Evolutionary conservation across 2,329 filamentous ascomycete genomes (phyloP), one percentile per base, ranked within the genome.

Genomic region (Ophiostoma australiae): DNA sequence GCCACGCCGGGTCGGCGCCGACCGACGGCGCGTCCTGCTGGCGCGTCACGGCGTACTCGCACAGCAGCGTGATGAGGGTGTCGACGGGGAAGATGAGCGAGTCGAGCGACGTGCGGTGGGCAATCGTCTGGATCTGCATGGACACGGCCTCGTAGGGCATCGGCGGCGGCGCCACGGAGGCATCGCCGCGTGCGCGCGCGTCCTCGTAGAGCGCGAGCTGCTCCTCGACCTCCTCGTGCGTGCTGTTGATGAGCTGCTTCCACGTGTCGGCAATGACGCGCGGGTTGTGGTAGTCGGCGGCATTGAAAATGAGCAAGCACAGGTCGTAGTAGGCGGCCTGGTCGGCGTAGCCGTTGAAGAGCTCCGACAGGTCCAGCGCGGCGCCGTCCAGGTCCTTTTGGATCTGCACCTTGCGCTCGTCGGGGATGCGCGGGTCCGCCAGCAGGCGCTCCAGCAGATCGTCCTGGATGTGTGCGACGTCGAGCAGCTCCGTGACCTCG

Each of bases 321-420:
- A 99, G 87, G 78, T 98, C 95, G 81, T 93, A 94, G 84, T 99
- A 99, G 68, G 75, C 76, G 1, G 93, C 95, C 77, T 92, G 90
- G 77, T 97, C 94, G 70, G 94, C 93, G 76, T 93, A 99, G 74
- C 89, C 84, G 78, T 98, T 97, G 82, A 93, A 99, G n/a, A 99
- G 88, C 89, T 89, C 88, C 73, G 90, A 92, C 48, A 98, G 83
- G 72, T 87, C 85, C 75, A 91, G 85, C 68, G 98, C 91, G 67
- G 88, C 86, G n/a, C 92, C 91, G 78, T 97, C 89, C 52, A 97
- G 86, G 41, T 87, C 84, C 65, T 84, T 79, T 72, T 91, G 80
- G 33, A 97, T 87, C 71, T 90, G 86, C 0, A 82, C 80, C 76
- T 87, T 88, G 63, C 88, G 87, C 68, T 90, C 87, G 0, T 83